Evolutionary conservation across 1,284 basidiomycete species (phyloP).

Genomic region (Microstroma glucosiphilum): DNA sequence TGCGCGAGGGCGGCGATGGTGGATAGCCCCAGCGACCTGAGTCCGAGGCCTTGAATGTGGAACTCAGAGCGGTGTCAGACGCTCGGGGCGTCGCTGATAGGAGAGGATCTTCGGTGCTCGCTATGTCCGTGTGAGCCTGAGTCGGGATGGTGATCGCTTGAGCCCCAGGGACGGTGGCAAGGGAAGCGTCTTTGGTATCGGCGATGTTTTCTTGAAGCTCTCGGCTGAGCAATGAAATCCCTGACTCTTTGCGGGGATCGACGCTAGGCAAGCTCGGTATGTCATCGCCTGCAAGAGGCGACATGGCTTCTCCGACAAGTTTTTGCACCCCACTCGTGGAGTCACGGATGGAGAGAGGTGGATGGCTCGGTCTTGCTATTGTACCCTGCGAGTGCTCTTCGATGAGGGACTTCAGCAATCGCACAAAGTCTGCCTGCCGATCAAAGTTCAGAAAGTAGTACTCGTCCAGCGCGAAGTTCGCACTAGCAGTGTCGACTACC

Average conservation of each 20-base stretch:
- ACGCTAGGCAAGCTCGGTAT: background rate
- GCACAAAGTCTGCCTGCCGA: slow-evolving; percentile 19
- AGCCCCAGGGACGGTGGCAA: background rate
- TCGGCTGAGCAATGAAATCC: background rate
- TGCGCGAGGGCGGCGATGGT: background rate
- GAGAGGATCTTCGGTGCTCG: background rate
- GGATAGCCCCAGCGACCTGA: background rate
- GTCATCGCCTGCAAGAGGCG: too few species aligned
- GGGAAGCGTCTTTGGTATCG: too few species aligned
- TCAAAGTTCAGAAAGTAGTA: slow-evolving; percentile 38
- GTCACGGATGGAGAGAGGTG: background rate
- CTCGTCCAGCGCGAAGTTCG: slow-evolving; percentile 39
- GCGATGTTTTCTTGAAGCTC: too few species aligned
- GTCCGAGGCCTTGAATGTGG: background rate
- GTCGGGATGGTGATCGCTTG: background rate
- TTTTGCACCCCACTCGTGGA: background rate
- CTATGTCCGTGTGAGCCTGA: background rate
- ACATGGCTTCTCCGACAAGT: too few species aligned
- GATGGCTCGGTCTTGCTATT: background rate
- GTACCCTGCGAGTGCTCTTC: background rate
- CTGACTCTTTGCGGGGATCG: slow-evolving; percentile 1
- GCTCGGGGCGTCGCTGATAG: background rate
- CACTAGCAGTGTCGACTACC: slow-evolving; percentile 26
- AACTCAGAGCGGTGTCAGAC: background rate
- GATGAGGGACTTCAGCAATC: background rate